phyloP scores from a whole-genome alignment of 495 filamentous ascomycete species.

The Choiromyces venosus region DNA sequence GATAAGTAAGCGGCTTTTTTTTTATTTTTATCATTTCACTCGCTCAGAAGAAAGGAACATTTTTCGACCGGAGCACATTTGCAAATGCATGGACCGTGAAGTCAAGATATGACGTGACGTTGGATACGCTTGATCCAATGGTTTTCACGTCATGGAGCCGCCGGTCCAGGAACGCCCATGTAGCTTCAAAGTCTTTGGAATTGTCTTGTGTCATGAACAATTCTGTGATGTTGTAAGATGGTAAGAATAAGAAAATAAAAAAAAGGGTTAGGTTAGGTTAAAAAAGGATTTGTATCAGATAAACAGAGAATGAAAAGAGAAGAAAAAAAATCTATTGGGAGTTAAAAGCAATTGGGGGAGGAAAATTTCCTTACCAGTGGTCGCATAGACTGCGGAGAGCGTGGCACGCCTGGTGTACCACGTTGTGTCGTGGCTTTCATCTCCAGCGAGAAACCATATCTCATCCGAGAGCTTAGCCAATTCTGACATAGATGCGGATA shows the following conservation, averaged over 20 bases:
- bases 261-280: background rate
- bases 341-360: background rate
- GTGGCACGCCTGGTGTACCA: conserved; percentile 90
- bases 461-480: conserved; percentile 77
- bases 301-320: background rate
- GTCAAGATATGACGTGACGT: conserved; percentile 64
- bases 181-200: conserved; percentile 61
- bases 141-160: conserved; percentile 63
- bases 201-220: conserved; percentile 87
- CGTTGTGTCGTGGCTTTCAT: conserved; percentile 67
- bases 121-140: conserved; percentile 55
- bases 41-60: conserved; percentile 42
- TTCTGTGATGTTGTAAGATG: conserved; percentile 46
- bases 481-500: conserved; percentile 71
- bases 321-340: background rate
- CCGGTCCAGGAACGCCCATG: conserved; percentile 70
- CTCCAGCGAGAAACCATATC: conserved; percentile 78
- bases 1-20: background rate
- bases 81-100: conserved; percentile 64
- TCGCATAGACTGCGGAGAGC: conserved; percentile 74
- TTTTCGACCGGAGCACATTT: conserved; percentile 61
- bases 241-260: conserved; percentile 5
- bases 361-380: conserved; percentile 45
- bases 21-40: too few relatives aligned
- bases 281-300: background rate